Evolutionary conservation across 2,329 filamentous ascomycete species (phyloP).

Genomic region (Venturia effusa): DNA sequence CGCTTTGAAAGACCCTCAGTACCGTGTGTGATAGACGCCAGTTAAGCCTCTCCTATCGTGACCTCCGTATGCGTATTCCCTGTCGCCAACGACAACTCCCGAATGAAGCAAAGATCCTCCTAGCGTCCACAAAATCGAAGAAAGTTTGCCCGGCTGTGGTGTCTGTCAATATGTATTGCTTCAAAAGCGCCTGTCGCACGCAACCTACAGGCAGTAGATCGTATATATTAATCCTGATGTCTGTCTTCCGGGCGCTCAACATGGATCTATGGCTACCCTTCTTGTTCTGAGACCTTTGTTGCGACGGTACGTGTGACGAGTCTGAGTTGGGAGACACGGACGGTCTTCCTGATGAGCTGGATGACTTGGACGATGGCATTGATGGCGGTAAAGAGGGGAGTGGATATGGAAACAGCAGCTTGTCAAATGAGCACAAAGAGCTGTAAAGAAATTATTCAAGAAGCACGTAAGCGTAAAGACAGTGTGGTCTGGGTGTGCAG

Average conservation of each 20-base stretch:
- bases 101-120: constrained; percentile 72
- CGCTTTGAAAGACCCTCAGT: neutral
- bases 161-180: constrained; percentile 2
- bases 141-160: constrained; percentile 56
- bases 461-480: neutral
- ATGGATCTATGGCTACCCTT: constrained; percentile 40
- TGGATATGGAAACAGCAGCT: neutral
- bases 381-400: neutral
- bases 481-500: neutral
- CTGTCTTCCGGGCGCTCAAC: constrained; percentile 65
- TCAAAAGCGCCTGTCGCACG: neutral
- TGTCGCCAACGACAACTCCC: constrained; percentile 68
- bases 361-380: neutral
- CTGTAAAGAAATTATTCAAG: neutral
- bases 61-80: constrained; percentile 77
- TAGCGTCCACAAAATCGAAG: constrained; percentile 66
- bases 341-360: neutral
- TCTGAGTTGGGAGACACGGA: neutral
- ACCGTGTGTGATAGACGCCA: constrained; percentile 71
- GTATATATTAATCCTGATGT: constrained; percentile 68
- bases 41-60: constrained; percentile 61
- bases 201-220: constrained; percentile 56
- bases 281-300: neutral
- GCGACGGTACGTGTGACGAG: neutral
- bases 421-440: neutral